phyloP scores from a whole-genome alignment of 1,284 basidiomycete genomes.

The Ustilago sp. region DNA sequence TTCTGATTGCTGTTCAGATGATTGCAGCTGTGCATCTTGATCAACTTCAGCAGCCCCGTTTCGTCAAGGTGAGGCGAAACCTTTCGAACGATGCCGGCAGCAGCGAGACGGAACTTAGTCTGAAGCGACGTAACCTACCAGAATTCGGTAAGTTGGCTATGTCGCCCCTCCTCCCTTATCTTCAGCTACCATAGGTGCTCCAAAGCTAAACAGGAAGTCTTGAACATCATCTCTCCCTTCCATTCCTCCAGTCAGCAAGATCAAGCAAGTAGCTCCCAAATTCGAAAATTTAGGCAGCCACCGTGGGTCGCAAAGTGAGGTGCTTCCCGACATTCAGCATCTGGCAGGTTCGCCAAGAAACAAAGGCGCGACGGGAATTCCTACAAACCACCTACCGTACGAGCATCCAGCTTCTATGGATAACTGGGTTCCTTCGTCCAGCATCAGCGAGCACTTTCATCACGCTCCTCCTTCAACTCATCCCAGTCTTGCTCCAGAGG shows the following conservation, averaged over 20 bases:
- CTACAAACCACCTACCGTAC: neutral
- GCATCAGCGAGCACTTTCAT: neutral
- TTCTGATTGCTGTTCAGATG: slow-evolving; percentile 20
- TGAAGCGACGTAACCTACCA: slow-evolving; percentile 4
- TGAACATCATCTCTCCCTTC: neutral
- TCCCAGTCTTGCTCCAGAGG: neutral
- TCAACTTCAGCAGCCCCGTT: slow-evolving; percentile 7
- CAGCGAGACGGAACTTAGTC: neutral
- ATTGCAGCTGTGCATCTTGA: slow-evolving; percentile 13
- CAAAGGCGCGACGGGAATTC: neutral
- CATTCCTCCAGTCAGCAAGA: neutral
- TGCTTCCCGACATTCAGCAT: neutral
- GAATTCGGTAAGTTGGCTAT: neutral
- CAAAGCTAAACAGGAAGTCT: neutral
- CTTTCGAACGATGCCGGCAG: neutral
- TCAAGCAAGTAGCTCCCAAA: rapidly evolving
- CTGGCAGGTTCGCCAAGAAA: neutral
- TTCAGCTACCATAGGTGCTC: neutral
- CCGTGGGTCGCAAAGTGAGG: neutral
- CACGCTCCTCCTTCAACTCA: neutral
- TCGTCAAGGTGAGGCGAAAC: slow-evolving; percentile 19
- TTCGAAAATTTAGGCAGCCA: neutral
- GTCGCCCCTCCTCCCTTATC: neutral
- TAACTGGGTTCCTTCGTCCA: neutral
- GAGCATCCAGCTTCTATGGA: neutral